A percentile compares a stretch with the other conserved stretches of the same genome.
Conservation (phyloP, 2,329 filamentous ascomycete genomes). For the Penicillium sp. region DNA sequence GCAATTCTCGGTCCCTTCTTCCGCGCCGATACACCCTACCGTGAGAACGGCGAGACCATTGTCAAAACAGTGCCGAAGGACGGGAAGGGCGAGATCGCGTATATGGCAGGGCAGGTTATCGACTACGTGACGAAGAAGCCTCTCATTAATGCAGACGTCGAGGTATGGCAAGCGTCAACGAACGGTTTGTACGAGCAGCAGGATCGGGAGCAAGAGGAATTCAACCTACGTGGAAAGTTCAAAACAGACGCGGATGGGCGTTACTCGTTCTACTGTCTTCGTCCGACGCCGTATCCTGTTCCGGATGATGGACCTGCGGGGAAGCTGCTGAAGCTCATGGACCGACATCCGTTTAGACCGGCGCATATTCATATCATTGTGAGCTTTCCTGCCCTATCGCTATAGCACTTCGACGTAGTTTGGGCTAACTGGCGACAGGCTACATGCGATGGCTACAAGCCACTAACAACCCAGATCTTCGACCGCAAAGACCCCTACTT, state of each 20-base stretch:
- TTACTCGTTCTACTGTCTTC: constrained; percentile 66
- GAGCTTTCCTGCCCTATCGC: constrained; percentile 27
- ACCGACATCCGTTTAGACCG: constrained; percentile 65
- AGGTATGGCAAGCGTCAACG: constrained; percentile 80
- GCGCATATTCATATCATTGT: constrained; percentile 69
- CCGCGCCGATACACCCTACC: constrained; percentile 71
- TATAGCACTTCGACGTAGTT: constrained; percentile 26
- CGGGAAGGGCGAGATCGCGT: constrained; percentile 56
- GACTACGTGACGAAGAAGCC: constrained; percentile 67
- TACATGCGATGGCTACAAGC: constrained; percentile 64
- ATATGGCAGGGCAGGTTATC: constrained; percentile 68
- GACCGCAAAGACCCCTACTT: constrained; percentile 69
- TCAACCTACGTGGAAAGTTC: constrained; percentile 76
- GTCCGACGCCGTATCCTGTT: constrained; percentile 63
- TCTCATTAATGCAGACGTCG: constrained; percentile 68
- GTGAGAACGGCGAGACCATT: constrained; percentile 73
- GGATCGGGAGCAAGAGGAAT: constrained; percentile 70
- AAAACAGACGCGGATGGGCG: constrained; percentile 67
- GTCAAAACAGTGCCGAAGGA: constrained; percentile 52
- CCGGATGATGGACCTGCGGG: constrained; percentile 64
- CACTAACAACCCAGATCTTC: constrained; percentile 79
- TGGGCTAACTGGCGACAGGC: constrained; percentile 35
- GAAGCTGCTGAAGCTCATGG: constrained; percentile 61
- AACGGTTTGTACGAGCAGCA: constrained; percentile 77
- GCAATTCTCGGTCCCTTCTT: constrained; percentile 88